Evolutionary conservation across 371 early-diverging fungal species (phyloP).

Genomic region (Mucor circinelloides): DNA sequence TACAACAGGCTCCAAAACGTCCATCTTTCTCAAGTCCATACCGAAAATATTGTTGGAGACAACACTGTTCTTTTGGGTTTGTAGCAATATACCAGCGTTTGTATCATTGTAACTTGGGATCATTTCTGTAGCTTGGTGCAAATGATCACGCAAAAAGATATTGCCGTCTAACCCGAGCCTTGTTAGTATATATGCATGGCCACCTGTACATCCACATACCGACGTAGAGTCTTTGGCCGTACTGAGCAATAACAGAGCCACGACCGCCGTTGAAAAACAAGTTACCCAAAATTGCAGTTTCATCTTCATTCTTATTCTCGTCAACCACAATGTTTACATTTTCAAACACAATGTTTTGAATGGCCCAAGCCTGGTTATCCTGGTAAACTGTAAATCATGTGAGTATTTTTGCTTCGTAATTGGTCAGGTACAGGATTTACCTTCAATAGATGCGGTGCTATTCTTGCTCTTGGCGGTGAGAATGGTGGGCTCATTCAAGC

Average conservation of each 20-base stretch:
- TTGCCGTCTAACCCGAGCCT: conserved; percentile 37
- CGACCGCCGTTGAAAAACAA: conserved; percentile 42
- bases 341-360: conserved; percentile 44
- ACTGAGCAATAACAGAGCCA: conserved; percentile 31
- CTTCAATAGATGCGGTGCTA: conserved; percentile 17
- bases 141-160: conserved; percentile 41
- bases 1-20: conserved; percentile 24
- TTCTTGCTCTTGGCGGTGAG: conserved; percentile 8
- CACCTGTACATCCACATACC: conserved; percentile 20
- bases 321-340: conserved; percentile 39
- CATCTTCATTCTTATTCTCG: conserved; percentile 30
- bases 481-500: conserved; percentile 15
- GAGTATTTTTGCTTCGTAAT: not conserved
- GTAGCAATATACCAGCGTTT: conserved; percentile 41
- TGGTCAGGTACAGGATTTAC: not conserved
- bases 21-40: conserved; percentile 43
- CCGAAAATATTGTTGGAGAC: conserved; percentile 52
- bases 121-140: conserved; percentile 27
- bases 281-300: conserved; percentile 37
- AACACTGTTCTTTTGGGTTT: conserved; percentile 39
- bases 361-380: conserved; percentile 32
- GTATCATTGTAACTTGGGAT: conserved; percentile 23
- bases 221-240: conserved; percentile 33
- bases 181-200: not conserved
- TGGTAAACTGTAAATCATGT: conserved; percentile 1